Percentiles rank a stretch among this genome's conserved stretches.
Conservation (phyloP, 768 basidiomycete genomes). For the Russula olivacea region DNA sequence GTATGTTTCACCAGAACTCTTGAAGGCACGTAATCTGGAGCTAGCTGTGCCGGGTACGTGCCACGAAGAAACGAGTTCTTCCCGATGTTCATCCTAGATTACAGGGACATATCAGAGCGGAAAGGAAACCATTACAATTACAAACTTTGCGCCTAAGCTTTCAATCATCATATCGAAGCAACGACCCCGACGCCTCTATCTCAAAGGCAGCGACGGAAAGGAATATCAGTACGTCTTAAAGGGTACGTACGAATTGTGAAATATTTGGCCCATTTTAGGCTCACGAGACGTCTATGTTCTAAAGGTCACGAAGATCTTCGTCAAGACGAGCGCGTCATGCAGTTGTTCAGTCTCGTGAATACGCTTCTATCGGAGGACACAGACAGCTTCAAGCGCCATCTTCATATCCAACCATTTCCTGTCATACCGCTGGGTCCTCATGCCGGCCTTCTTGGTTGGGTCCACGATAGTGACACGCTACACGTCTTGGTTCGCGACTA, state of each 20-base stretch:
- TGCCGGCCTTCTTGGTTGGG: slow-evolving; percentile 92
- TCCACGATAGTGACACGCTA: slow-evolving; percentile 90
- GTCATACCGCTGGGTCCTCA: slow-evolving; percentile 95
- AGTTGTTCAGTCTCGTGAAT: slow-evolving; percentile 95
- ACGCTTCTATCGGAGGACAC: slow-evolving; percentile 89
- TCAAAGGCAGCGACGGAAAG: slow-evolving; percentile 86
- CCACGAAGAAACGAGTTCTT: background rate
- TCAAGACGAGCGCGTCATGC: slow-evolving; percentile 99
- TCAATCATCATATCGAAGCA: slow-evolving; percentile 96
- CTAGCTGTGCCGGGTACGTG: slow-evolving; percentile 87
- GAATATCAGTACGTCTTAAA: slow-evolving; percentile 92
- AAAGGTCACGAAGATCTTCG: slow-evolving; percentile 96
- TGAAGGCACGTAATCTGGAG: slow-evolving; percentile 85
- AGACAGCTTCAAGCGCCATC: slow-evolving; percentile 89
- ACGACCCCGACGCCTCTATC: slow-evolving; percentile 79
- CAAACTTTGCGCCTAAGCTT: slow-evolving; percentile 81
- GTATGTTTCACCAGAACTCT: slow-evolving; percentile 90
- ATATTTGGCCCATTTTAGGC: background rate
- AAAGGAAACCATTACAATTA: slow-evolving; percentile 72
- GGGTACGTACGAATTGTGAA: slow-evolving; percentile 43
- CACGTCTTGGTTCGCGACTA: slow-evolving; percentile 96
- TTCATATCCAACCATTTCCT: slow-evolving; percentile 89
- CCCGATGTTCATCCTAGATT: background rate
- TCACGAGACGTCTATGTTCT: background rate
- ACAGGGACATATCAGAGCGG: slow-evolving; percentile 90